Evolutionary conservation across 2,329 filamentous ascomycete genomes (phyloP), one percentile per base, ranked within the genome.

Genomic region (Pseudogymnoascus sp.): DNA sequence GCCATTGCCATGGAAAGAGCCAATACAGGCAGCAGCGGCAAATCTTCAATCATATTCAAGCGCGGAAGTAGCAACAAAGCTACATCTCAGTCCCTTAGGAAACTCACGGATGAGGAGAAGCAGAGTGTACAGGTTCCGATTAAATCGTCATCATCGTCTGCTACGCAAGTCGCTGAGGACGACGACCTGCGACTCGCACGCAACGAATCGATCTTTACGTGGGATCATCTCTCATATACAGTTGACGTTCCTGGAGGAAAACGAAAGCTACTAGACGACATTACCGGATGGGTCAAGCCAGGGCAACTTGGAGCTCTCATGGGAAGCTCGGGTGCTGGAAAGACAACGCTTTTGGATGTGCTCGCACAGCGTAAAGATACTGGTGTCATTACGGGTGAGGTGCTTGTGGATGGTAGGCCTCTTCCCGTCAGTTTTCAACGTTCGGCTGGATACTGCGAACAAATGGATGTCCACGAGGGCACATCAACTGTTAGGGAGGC

Each of bases 401-500:
- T 96, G 85, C 74, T 83, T 8, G 81, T 86, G 7, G 81, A 85
- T 63, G 83, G 83, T 21, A 80, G 79, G 24, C 87, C 84, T 26
- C 84, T 90, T 33, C 89, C 94, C 66, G 79, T 82, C 41, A 92
- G 88, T 0, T 96, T 96, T 81, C 92, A 96, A 74, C 87, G 92
- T 24, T 71, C 69, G 15, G 67, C 69, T 0, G 92, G 92, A 41
- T 96, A 96, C 68, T 91, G 92, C 37, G 90, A 96, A 71, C 92
- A 96, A 73, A 89, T 96, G 71, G 92, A 97, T 81, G 81, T 96
- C 10, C 92, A 96, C 71, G 80, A 96, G 57, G 80, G 87, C 54
- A 94, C 90, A 68, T 79, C 86, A 0, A 96, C 92, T 1, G 92
- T 96, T 31, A 86, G 92, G 64, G 93, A 97, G 75, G 91, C 92